Base-by-base conservation (phyloP, 257 asterid genomes). In the Solanum arcanum region DNA sequence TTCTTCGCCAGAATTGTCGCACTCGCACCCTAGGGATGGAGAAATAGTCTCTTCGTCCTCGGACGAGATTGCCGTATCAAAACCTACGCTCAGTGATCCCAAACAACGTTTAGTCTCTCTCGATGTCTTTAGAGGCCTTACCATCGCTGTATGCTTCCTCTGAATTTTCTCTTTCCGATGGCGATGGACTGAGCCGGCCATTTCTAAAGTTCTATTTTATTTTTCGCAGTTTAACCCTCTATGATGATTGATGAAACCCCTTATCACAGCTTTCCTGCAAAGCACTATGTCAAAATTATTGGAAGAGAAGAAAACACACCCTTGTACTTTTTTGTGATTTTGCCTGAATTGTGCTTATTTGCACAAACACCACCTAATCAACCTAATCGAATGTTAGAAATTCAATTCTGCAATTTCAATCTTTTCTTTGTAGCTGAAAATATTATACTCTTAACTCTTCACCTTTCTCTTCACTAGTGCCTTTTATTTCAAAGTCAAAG, bases 71-170 rank as follows among this genome's bases (percentile, higher is more conserved):
- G 83, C 90, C 31, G 91, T 74, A 66, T 86, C 92, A 84, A 84
- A 6, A 25, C 89, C 91, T 85, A 88, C 56, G 44, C 73, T 92
- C 70, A 86, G 83, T 82, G 90, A 88, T 87, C 87, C 92, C 41
- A 95, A 91, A 81, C 95, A 93, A 41, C 98, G 98, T 41, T 93
- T 95, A 64, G 92, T 90, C 33, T 96, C 98, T 80, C 97, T 96
- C 69, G 99, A 96, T 89, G 98, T 95, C 84, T 93, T 96, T 93
- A 94, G 99, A 72, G 99, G 99, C 88, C 91, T 96, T 89, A 94
- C 98, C 62, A 95, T 96, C 59, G 98, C 98, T 64, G 99, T 95
- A 93, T 33, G 78, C 75, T 68, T 68, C 74, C 37, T 27, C 74
- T 68, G 37, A 68, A 68, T 68, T 27, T 68, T 68, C 21, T 68